phyloP scores from a whole-genome alignment of 225 moss, liverwort and hornwort species.

The Marchantia paleacea region DNA sequence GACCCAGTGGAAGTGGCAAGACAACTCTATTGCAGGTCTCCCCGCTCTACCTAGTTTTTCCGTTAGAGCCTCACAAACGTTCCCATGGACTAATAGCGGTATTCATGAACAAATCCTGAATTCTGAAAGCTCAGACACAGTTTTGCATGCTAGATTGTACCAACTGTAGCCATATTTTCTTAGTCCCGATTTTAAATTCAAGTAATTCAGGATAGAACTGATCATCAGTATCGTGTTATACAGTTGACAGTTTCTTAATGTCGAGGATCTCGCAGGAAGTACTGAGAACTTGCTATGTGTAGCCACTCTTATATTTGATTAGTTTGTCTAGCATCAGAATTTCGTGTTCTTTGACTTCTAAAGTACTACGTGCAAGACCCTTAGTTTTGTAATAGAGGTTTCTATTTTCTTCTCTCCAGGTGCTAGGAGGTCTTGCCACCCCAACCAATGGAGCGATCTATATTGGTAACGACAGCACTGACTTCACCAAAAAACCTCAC shows the following conservation, averaged over 20 bases:
- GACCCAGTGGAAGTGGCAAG: conserved; percentile 97
- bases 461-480: conserved; percentile 56
- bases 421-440: conserved; percentile 80
- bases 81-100: background rate
- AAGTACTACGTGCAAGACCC: background rate
- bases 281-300: background rate
- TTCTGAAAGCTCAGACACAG: background rate
- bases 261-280: background rate
- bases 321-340: background rate
- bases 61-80: too few species aligned
- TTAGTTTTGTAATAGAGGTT: background rate
- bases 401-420: conserved; percentile 43
- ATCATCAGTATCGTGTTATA: too few species aligned
- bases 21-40: conserved; percentile 86
- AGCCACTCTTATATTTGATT: background rate
- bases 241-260: background rate
- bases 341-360: background rate
- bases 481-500: conserved; percentile 18
- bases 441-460: conserved; percentile 75
- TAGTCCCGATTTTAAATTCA: too few species aligned
- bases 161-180: too few species aligned
- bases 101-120: background rate
- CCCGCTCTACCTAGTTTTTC: background rate
- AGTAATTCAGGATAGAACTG: too few species aligned
- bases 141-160: too few species aligned